Conservation (phyloP, 306 rosid species). For the Vigna radiata region DNA sequence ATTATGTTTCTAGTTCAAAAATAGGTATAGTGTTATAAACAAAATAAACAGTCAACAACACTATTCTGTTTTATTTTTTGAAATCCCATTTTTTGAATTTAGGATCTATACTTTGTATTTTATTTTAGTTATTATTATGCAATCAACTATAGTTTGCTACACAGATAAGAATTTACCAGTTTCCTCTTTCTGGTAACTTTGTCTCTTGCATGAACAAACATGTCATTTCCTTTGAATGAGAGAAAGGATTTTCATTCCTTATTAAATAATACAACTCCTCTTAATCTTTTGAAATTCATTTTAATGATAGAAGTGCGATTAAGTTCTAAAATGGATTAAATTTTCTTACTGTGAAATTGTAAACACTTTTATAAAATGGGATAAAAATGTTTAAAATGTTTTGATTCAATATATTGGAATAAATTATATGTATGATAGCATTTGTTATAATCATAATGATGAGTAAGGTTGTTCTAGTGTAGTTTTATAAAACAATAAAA, state of each 20-base stretch:
- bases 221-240: neutral
- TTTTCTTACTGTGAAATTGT: too few species aligned
- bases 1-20: constrained; percentile 27
- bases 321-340: too few species aligned
- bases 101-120: constrained; percentile 38
- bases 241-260: neutral
- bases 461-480: too few species aligned
- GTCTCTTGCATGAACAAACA: neutral
- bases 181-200: too few species aligned
- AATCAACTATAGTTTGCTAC: constrained; percentile 20
- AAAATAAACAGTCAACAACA: neutral
- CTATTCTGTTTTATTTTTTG: neutral
- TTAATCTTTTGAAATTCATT: too few species aligned
- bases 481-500: too few species aligned
- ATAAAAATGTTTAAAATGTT: too few species aligned
- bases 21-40: constrained; percentile 28
- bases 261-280: neutral
- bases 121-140: neutral
- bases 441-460: too few species aligned
- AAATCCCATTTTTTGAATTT: constrained; percentile 30
- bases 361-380: too few species aligned
- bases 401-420: too few species aligned
- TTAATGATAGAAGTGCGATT: too few species aligned
- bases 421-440: too few species aligned
- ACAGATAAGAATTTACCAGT: neutral